These are phyloP conservation scores for Mortierella sp. DNA, from an alignment of 371 early-diverging fungal species.

Conservation along the genomic window DNA sequence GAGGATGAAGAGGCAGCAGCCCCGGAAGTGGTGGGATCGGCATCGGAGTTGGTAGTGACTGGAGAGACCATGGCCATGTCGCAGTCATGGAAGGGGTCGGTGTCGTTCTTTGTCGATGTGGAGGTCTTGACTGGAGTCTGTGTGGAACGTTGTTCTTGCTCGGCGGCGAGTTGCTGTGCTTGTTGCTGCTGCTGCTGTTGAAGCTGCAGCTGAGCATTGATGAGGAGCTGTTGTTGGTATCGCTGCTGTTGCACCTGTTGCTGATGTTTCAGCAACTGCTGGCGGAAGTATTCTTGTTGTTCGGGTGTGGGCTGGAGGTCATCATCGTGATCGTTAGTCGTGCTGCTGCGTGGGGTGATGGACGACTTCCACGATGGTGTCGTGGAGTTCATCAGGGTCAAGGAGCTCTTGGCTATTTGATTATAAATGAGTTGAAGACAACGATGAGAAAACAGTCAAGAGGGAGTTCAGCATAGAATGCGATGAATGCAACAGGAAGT, in stretches of 20 bases:
- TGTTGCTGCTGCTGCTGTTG: slow-evolving; percentile 32
- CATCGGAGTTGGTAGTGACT: not conserved
- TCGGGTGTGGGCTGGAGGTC: slow-evolving; percentile 50
- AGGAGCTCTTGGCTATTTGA: not conserved
- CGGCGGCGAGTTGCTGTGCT: slow-evolving; percentile 14
- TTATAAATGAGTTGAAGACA: not conserved
- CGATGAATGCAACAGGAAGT: not conserved
- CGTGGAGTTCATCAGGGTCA: slow-evolving; percentile 1
- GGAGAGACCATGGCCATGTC: slow-evolving; percentile 25
- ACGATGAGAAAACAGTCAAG: not conserved
- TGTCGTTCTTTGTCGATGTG: slow-evolving; percentile 31
- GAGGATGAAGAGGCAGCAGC: not conserved
- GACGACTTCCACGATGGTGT: slow-evolving; percentile 21
- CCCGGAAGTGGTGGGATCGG: not conserved
- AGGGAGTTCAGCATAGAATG: not conserved
- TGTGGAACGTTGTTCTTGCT: slow-evolving; percentile 7
- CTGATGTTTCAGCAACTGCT: slow-evolving; percentile 50
- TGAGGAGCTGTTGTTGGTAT: slow-evolving; percentile 32
- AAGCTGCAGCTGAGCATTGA: slow-evolving; percentile 30
- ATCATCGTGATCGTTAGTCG: slow-evolving; percentile 27
- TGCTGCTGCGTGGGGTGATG: slow-evolving; percentile 6
- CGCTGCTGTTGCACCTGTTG: slow-evolving; percentile 50
- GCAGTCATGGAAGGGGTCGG: slow-evolving; percentile 42
- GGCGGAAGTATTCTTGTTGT: slow-evolving; percentile 53
- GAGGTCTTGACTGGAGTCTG: not conserved